Conservation (phyloP, 2,329 filamentous ascomycete species). For the Trichoderma oligosporum region DNA sequence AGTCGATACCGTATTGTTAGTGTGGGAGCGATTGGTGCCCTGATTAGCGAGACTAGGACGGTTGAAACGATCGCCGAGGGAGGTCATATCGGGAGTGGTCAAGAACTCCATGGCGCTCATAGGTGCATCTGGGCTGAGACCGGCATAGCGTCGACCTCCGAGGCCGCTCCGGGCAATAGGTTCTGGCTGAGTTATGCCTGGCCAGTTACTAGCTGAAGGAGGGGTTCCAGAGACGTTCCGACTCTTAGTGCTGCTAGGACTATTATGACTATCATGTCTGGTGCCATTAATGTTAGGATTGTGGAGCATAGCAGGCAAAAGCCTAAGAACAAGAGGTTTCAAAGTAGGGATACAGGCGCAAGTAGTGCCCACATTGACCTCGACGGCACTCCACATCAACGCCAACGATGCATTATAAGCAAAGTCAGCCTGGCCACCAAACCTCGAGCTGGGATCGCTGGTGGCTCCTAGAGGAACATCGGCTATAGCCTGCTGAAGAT, state of each 20-base stretch:
- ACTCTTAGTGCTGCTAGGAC: constrained; percentile 26
- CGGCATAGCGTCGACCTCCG: not conserved
- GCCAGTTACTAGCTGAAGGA: constrained; percentile 24
- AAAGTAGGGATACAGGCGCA: constrained; percentile 90
- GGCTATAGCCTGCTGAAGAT: constrained; percentile 70
- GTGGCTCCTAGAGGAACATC: constrained; percentile 38
- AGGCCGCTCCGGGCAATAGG: constrained; percentile 22
- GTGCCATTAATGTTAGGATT: constrained; percentile 45
- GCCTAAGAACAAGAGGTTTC: constrained; percentile 73
- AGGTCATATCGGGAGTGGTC: constrained; percentile 39
- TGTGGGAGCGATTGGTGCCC: constrained; percentile 24
- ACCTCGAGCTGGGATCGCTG: constrained; percentile 40
- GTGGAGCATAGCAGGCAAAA: constrained; percentile 55
- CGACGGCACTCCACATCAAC: constrained; percentile 90
- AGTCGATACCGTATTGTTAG: constrained; percentile 35
- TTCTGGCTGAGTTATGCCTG: constrained; percentile 26
- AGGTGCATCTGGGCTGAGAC: not conserved
- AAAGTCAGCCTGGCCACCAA: constrained; percentile 53
- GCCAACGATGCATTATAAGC: constrained; percentile 76
- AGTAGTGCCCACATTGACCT: constrained; percentile 86
- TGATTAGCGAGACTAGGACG: not conserved
- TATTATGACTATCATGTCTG: constrained; percentile 27
- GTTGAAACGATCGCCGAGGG: not conserved
- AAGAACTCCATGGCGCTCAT: constrained; percentile 44
- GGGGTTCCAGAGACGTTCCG: constrained; percentile 32